Conservation (phyloP, 768 basidiomycete species). For the Lactarius deliciosus region DNA sequence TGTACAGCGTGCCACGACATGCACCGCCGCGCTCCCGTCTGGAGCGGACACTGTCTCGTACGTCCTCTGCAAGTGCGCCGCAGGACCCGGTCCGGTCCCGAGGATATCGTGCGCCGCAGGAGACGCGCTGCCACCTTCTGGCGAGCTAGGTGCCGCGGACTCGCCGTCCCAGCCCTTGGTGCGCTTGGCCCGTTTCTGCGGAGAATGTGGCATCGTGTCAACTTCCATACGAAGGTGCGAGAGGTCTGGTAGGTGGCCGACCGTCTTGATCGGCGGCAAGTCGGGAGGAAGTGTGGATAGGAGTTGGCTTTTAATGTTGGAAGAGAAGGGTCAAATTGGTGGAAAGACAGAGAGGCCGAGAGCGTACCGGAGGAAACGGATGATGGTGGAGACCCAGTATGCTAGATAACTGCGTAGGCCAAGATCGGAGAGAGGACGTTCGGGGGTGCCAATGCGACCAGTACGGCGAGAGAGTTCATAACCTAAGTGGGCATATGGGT, state of each 20-base stretch:
- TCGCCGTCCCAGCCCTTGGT: conserved; percentile 78
- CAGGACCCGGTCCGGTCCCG: conserved; percentile 42
- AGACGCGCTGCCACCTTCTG: conserved; percentile 21
- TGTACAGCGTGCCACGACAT: conserved; percentile 66
- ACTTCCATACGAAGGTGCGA: conserved; percentile 25
- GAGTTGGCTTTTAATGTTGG: conserved; percentile 44
- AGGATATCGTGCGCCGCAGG: conserved; percentile 20
- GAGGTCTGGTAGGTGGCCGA: conserved; percentile 39
- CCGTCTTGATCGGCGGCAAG: conserved; percentile 44
- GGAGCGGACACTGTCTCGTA: conserved; percentile 57
- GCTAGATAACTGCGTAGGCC: conserved; percentile 88
- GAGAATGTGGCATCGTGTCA: conserved; percentile 7
- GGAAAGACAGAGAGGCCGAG: conserved; percentile 10
- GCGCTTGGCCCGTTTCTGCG: conserved; percentile 23
- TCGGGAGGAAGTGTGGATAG: conserved; percentile 62
- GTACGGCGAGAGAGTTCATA: conserved; percentile 86
- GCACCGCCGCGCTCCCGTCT: conserved; percentile 70
- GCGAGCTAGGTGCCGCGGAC: conserved; percentile 40
- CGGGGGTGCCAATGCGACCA: conserved; percentile 85
- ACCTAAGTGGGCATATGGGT: conserved; percentile 47
- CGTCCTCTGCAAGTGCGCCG: conserved; percentile 42
- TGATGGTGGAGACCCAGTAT: conserved; percentile 80
- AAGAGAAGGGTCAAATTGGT: conserved; percentile 9
- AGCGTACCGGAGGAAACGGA: conserved; percentile 77
- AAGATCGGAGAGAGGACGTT: conserved; percentile 91